Base-by-base conservation (phyloP, 2,329 filamentous ascomycete species). In the Pyrenophora graminea region DNA sequence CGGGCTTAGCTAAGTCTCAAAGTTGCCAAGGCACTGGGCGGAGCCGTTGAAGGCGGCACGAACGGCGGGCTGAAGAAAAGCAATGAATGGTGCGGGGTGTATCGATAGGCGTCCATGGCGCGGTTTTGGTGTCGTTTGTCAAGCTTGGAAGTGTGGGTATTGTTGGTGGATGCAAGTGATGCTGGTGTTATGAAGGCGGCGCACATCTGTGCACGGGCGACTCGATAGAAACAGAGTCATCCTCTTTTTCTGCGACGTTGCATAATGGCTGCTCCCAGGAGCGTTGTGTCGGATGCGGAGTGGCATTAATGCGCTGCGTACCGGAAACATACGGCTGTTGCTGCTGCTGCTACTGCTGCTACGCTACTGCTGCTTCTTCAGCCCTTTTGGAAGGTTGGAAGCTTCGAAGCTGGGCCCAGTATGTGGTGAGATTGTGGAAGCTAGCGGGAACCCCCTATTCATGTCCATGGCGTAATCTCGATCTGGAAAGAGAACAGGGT, bases 181-280 rank as follows among this genome's bases (percentile, higher is more conserved):
- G 10, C 12, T 30, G 27, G 27, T 30, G 10, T 12, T 30, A 12
- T 30, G 4, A 30, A 13, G 27, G 10, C 9, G 27, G 10, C 9
- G 27, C 27, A 12, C 27, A 30, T 30, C 12, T 30, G 27, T 30
- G 27, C 27, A 30, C 27, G 27, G 27, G 9, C 27, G 27, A 30
- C 10, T 10, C 9, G 27, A 30, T 9, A 30, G 23, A 30, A 30
- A 30, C 27, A 30, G 27, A 30, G 10, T 12, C 9, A 12, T 30
- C 9, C 45, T 42, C 38, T 48, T 17, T 48, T 32, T 37, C 45
- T 48, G 45, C 39, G 38, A 33, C 61, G 30, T 19, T 19, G n/a
- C 10, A 45, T 59, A 31, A 54, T 51, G 53, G 53, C 45, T 61
- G 43, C 47, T 43, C 53, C 56, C 49, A 43, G 55, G 32, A 39